Conservation (phyloP, 192 early-diverging fungal genomes). For the Coemansia sp. region DNA sequence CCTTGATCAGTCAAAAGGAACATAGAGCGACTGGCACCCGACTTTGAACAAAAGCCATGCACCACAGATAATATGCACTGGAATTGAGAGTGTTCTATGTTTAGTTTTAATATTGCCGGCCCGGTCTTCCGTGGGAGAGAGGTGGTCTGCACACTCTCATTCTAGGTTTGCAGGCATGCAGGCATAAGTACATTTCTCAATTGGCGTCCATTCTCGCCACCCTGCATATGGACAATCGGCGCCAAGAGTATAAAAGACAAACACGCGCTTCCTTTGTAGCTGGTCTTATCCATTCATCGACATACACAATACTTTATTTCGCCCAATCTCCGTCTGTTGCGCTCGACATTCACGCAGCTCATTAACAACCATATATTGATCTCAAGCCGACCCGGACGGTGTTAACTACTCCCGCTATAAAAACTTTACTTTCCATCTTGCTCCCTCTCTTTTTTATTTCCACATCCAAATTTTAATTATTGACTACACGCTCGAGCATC, state of each 20-base stretch:
- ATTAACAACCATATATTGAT: background rate
- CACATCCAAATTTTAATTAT: background rate
- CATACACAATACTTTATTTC: background rate
- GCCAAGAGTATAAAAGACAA: conserved; percentile 5
- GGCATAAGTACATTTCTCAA: background rate
- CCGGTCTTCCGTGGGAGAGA: background rate
- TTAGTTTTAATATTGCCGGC: background rate
- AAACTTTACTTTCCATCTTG: background rate
- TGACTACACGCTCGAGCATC: background rate
- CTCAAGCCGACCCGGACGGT: background rate
- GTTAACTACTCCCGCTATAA: background rate
- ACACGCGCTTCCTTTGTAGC: background rate
- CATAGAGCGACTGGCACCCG: background rate
- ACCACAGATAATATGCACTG: background rate
- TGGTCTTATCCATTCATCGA: background rate
- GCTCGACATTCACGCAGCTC: background rate
- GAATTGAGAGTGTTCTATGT: background rate
- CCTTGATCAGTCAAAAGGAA: background rate
- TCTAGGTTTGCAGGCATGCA: background rate
- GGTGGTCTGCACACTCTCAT: background rate
- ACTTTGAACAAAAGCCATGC: no score
- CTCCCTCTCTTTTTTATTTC: background rate
- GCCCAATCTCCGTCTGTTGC: background rate
- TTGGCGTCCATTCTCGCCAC: background rate
- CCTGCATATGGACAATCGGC: conserved; percentile 4